Base-by-base conservation (phyloP, 192 early-diverging fungal genomes). In the Piromyces sp. region DNA sequence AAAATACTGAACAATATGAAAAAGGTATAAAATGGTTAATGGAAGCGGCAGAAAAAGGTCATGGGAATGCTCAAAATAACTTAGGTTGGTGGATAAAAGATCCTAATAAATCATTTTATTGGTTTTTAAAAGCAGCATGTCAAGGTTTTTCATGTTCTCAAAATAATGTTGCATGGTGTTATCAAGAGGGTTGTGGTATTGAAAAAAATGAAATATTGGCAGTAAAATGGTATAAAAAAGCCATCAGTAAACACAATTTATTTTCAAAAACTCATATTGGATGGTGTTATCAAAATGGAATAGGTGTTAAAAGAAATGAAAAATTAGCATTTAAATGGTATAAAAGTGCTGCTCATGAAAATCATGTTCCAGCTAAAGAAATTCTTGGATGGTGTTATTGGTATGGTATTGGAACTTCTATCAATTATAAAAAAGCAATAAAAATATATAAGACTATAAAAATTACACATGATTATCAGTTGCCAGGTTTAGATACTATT, bases 11-110 rank as follows among this genome's bases (percentile, higher is more conserved):
- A 80, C 83, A 89, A 79, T 82, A 87, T 80, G 83, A 88, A 19
- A 87, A 90, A 79, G 92, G 90, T 29, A 82, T 88, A 17, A 93
- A 93, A 87, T 95, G 93, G 92, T 94, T 92, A 85, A 79, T 83
- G 37, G 81, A 85, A 31, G 84, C 93, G 11, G 91, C 92, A 12
- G 89, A 85, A 4, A 87, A 92, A 79, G 89, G 89, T 42, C 91
- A 94, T 85, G 86, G 89, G 28, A 89, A 88, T 84, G 93, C 92
- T 26, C 85, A 92, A 82, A 91, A 92, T 81, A 94, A 92, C 19
- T 87, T 95, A 30, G 94, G 93, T 29, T 51, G 42, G 42, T 51
- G 42, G 42, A 51, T 51, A 15, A 51, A 51, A 51, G 42, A 51
- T 51, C 42, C 42, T 5, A 51, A 80, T 5, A 81, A 83, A 30